These are phyloP conservation scores for Aspergillus carlsbadensis DNA, from an alignment of 495 filamentous ascomycete species.

Conservation along the genomic window DNA sequence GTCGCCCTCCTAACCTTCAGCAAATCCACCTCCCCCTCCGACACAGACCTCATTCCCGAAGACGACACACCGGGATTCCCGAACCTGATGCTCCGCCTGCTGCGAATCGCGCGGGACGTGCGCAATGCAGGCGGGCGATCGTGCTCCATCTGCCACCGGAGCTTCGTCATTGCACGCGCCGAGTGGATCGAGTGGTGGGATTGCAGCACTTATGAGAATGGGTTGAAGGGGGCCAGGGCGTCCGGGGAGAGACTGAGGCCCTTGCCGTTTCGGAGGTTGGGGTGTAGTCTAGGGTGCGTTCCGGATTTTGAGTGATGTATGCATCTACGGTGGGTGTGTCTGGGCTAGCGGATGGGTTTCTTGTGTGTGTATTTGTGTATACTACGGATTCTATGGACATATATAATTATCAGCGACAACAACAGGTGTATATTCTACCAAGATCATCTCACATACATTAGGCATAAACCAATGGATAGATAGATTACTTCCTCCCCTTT, in stretches of 20 bases:
- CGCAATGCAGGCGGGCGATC: conserved; percentile 49
- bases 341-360: background rate
- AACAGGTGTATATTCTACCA: background rate
- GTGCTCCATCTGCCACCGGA: conserved; percentile 60
- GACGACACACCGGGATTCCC: conserved; percentile 42
- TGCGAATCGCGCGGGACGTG: conserved; percentile 42
- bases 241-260: conserved; percentile 39
- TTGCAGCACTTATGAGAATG: conserved; percentile 43
- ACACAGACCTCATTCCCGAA: conserved; percentile 35
- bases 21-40: conserved; percentile 42
- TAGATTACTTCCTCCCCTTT: conserved; percentile 33
- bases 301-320: conserved; percentile 20
- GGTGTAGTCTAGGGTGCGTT: conserved; percentile 67
- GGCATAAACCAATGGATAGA: no score
- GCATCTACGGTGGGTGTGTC: background rate
- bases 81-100: conserved; percentile 34
- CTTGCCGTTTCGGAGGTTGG: conserved; percentile 62
- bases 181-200: conserved; percentile 80
- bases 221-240: conserved; percentile 37
- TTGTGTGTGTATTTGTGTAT: background rate
- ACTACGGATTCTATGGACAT: background rate
- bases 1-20: conserved; percentile 51
- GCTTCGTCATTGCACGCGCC: conserved; percentile 58
- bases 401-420: background rate
- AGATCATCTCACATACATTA: no score